phyloP scores from a whole-genome alignment of 1,284 basidiomycete genomes.

The Cryptococcus sp. region DNA sequence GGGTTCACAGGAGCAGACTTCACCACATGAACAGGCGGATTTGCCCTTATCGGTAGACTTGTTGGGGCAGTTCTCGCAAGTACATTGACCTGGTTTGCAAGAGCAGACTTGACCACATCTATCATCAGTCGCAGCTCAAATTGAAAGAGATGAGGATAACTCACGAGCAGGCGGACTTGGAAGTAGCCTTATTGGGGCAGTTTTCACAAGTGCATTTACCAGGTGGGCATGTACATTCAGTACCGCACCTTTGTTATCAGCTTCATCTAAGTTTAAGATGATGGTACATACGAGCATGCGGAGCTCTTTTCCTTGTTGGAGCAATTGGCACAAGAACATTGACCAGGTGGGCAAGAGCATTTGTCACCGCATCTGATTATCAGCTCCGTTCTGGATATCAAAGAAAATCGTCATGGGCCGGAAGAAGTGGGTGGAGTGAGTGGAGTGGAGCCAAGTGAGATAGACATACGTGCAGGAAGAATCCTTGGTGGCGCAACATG shows the following conservation, averaged over 20 bases:
- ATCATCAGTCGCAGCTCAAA: neutral
- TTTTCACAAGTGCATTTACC: slow-evolving; percentile 17
- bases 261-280: no score
- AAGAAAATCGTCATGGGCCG: no score
- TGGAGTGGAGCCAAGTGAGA: no score
- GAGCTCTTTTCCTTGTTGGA: slow-evolving; percentile 4
- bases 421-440: no score
- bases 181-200: slow-evolving; percentile 7
- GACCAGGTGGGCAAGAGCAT: slow-evolving; percentile 22
- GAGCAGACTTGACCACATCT: no score
- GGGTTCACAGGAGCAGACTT: slow-evolving; percentile 20
- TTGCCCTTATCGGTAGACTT: no score
- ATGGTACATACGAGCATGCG: slow-evolving; percentile 1
- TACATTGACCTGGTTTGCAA: no score
- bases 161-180: neutral
- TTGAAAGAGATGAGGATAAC: neutral
- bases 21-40: slow-evolving; percentile 12
- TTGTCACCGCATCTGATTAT: slow-evolving; percentile 8
- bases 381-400: no score
- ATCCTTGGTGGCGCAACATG: no score
- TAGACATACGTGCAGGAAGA: no score
- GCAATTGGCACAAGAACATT: slow-evolving; percentile 13
- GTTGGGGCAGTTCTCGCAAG: no score
- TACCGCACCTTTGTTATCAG: slow-evolving; percentile 7
- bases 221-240: slow-evolving; percentile 18